Conservation (phyloP, 2,329 filamentous ascomycete genomes). For the Colletotrichum godetiae region DNA sequence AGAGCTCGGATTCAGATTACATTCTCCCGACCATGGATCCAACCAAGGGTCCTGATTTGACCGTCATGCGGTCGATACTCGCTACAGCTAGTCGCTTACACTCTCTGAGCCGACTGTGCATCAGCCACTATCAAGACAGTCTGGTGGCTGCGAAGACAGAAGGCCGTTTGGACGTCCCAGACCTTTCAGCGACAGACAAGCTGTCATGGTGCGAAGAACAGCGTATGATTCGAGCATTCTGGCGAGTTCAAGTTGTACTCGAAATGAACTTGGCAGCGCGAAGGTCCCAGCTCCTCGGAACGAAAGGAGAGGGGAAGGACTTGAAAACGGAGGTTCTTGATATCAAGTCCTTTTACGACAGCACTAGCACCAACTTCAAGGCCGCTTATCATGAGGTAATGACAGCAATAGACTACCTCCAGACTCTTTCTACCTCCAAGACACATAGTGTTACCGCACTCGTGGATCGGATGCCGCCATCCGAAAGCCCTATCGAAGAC, state of each 20-base stretch:
- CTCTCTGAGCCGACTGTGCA: slow-evolving; percentile 10
- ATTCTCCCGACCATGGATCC: background rate
- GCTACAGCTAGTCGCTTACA: background rate
- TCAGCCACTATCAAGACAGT: background rate
- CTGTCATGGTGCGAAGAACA: slow-evolving; percentile 28
- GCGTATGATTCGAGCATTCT: slow-evolving; percentile 16
- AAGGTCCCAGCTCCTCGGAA: background rate
- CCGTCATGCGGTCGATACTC: background rate
- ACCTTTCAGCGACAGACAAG: too few species aligned
- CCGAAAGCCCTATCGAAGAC: background rate
- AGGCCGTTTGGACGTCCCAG: background rate
- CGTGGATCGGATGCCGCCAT: background rate
- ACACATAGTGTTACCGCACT: too few species aligned
- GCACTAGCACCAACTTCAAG: slow-evolving; percentile 22
- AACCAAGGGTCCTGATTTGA: background rate
- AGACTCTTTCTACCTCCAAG: background rate
- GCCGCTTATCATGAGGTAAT: slow-evolving; percentile 27
- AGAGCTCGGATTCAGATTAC: slow-evolving; percentile 15
- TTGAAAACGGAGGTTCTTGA: background rate
- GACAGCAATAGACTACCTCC: slow-evolving; percentile 16
- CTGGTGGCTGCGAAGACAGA: background rate
- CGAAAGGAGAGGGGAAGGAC: too few species aligned
- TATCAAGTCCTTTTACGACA: slow-evolving; percentile 16
- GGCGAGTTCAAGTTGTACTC: slow-evolving; percentile 22
- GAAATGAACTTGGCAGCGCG: slow-evolving; percentile 10